Percentiles rank a stretch among this genome's conserved stretches.
phyloP scores from a whole-genome alignment of 73 alveolate genomes.

The Uronychia binucleata region DNA sequence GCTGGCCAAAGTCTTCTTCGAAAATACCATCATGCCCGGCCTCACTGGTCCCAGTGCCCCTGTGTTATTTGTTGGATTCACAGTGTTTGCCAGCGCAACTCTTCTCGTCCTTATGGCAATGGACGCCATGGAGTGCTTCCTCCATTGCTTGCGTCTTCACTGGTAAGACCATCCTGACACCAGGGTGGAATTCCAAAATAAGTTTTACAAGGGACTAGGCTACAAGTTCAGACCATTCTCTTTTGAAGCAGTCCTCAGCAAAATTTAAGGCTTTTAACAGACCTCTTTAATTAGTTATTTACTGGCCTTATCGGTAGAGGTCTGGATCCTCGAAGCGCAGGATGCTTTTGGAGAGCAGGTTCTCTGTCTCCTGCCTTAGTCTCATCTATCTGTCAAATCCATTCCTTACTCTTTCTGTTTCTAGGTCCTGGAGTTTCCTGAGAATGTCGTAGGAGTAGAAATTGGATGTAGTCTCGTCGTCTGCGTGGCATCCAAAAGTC shows the following conservation, averaged over 20 bases:
- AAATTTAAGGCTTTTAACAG: too few relatives aligned
- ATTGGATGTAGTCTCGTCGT: too few relatives aligned
- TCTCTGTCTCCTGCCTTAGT: too few relatives aligned
- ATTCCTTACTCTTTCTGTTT: too few relatives aligned
- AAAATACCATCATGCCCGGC: constrained; percentile 84
- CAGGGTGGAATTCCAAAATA: constrained; percentile 96
- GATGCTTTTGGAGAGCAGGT: too few relatives aligned
- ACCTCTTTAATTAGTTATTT: too few relatives aligned
- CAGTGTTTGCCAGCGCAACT: constrained; percentile 66
- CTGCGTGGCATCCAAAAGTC: too few relatives aligned
- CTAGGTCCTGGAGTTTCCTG: too few relatives aligned
- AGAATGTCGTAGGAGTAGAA: too few relatives aligned
- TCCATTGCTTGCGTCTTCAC: constrained; percentile 95
- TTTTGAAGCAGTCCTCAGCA: constrained; percentile 19
- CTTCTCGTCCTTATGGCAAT: constrained; percentile 92
- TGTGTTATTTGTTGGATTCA: constrained; percentile 56
- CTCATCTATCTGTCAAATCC: too few relatives aligned
- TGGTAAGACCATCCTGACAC: constrained; percentile 67
- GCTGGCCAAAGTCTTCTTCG: constrained; percentile 96
- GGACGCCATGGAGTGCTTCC: constrained; percentile 97
- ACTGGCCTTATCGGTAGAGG: too few relatives aligned
- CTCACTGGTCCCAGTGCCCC: constrained; percentile 42
- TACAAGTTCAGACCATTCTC: constrained; percentile 89
- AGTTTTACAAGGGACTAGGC: constrained; percentile 96
- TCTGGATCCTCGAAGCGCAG: too few relatives aligned